Conservation (phyloP, 1,284 basidiomycete genomes). For the Cutaneotrichosporon curvatum region DNA sequence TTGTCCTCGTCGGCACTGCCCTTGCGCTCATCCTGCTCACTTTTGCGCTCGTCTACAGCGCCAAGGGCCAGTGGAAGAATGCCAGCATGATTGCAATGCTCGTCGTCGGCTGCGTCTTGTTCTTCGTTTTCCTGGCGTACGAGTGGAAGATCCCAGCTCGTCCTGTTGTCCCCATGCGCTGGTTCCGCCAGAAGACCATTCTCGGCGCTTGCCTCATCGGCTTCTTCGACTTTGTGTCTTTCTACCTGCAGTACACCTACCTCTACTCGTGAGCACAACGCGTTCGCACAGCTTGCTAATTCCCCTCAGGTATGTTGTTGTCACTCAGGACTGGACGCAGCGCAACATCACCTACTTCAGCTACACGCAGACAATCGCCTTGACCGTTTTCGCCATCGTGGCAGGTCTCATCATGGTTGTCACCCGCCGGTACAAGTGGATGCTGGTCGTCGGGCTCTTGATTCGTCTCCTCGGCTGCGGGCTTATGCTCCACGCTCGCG, state of each 20-base stretch:
- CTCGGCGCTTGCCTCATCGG: slow-evolving; percentile 59
- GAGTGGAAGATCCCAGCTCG: slow-evolving; percentile 46
- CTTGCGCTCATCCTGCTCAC: slow-evolving; percentile 61
- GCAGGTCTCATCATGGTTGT: slow-evolving; percentile 46
- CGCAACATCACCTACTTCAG: slow-evolving; percentile 39
- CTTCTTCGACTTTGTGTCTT: slow-evolving; percentile 65
- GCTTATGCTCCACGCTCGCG: slow-evolving; percentile 65
- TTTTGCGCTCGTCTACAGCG: slow-evolving; percentile 53
- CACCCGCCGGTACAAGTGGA: slow-evolving; percentile 51
- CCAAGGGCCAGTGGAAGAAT: slow-evolving; percentile 44
- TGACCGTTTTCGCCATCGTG: slow-evolving; percentile 48
- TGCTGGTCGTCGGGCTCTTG: slow-evolving; percentile 59
- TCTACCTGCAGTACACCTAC: slow-evolving; percentile 41
- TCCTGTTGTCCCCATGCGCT: slow-evolving; percentile 52
- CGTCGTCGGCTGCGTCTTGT: slow-evolving; percentile 43
- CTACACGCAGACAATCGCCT: slow-evolving; percentile 39
- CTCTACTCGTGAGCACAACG: slow-evolving; percentile 31
- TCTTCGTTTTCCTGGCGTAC: slow-evolving; percentile 46
- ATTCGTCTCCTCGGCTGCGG: slow-evolving; percentile 64
- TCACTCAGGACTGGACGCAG: slow-evolving; percentile 38
- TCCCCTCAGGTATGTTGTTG: slow-evolving; percentile 32
- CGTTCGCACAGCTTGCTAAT: neutral
- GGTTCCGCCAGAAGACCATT: slow-evolving; percentile 56
- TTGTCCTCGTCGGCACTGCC: slow-evolving; percentile 57
- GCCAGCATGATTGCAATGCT: slow-evolving; percentile 41